Percentiles rank a stretch among this genome's conserved stretches.
These are phyloP conservation scores for Myriosclerotinia duriaeana DNA, from an alignment of 2,329 filamentous ascomycete species.

Conservation along the genomic window DNA sequence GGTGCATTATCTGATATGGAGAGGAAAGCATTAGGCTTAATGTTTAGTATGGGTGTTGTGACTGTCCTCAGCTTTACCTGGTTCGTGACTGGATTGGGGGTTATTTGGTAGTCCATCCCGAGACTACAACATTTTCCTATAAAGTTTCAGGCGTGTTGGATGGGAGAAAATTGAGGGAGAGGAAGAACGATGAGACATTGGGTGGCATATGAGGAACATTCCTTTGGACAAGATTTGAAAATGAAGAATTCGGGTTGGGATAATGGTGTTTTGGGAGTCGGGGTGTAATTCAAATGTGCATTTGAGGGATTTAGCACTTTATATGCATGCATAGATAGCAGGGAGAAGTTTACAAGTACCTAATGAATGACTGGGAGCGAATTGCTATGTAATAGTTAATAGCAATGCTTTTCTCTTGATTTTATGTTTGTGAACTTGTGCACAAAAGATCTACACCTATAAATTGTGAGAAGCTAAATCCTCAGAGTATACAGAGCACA, in stretches of 20 bases:
- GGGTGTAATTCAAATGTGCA: conserved; percentile 5
- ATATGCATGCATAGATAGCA: conserved; percentile 32
- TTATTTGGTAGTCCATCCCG: conserved; percentile 38
- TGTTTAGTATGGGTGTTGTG: conserved; percentile 54
- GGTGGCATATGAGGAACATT: conserved; percentile 16
- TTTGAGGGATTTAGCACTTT: conserved; percentile 20
- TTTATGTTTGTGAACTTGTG: neutral
- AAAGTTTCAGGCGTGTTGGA: conserved; percentile 4
- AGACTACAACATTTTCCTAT: neutral
- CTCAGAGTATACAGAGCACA: neutral
- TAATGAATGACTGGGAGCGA: conserved; percentile 20
- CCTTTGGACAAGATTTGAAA: conserved; percentile 19
- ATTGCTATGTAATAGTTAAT: conserved; percentile 1
- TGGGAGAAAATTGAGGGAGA: conserved; percentile 7
- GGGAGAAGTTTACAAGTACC: conserved; percentile 20
- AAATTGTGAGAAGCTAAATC: neutral
- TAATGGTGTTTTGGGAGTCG: conserved; percentile 30
- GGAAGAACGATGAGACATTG: conserved; percentile 12
- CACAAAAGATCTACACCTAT: neutral
- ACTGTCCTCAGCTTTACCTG: conserved; percentile 63
- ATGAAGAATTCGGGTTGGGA: conserved; percentile 21
- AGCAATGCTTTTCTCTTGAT: conserved; percentile 5
- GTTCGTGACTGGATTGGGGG: conserved; percentile 54
- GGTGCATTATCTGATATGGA: conserved; percentile 51
- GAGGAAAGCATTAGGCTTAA: conserved; percentile 50